A percentile compares a stretch with the other conserved stretches of the same genome.
phyloP scores from a whole-genome alignment of 345 rosid genomes.

The Populus ilicifolia region DNA sequence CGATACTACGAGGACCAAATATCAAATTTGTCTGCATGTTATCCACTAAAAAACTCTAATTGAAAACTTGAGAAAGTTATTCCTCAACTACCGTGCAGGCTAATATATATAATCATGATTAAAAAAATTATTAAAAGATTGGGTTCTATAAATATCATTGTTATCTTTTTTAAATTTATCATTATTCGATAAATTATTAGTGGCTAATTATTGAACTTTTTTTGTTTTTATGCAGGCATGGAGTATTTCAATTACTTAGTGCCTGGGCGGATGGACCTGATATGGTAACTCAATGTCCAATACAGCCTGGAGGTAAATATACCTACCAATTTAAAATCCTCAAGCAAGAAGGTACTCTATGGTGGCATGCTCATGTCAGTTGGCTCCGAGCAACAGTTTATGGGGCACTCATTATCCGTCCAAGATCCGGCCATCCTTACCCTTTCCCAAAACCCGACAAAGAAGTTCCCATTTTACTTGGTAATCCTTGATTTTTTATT shows the following conservation, averaged over 20 bases:
- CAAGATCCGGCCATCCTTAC: constrained; percentile 51
- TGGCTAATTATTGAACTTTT: background rate
- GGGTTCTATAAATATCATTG: background rate
- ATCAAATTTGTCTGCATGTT: background rate
- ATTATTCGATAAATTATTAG: background rate
- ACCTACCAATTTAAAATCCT: constrained; percentile 59
- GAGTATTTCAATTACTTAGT: constrained; percentile 57
- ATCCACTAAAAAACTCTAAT: background rate
- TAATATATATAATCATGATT: background rate
- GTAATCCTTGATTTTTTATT: constrained; percentile 34
- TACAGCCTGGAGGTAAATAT: constrained; percentile 54
- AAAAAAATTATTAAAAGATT: background rate
- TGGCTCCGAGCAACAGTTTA: constrained; percentile 77
- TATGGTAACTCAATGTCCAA: constrained; percentile 80
- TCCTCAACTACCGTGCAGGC: background rate
- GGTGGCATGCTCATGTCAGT: constrained; percentile 91
- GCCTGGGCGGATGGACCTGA: constrained; percentile 87
- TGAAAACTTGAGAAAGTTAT: background rate
- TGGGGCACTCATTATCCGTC: constrained; percentile 78
- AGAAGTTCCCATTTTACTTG: constrained; percentile 72
- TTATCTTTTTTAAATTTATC: background rate
- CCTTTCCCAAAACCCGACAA: constrained; percentile 74
- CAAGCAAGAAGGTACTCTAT: constrained; percentile 78
- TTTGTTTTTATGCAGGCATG: constrained; percentile 53
- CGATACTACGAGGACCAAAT: background rate